Base-by-base conservation (phyloP, 139 green algal genomes). In the Asterochloris sp. region DNA sequence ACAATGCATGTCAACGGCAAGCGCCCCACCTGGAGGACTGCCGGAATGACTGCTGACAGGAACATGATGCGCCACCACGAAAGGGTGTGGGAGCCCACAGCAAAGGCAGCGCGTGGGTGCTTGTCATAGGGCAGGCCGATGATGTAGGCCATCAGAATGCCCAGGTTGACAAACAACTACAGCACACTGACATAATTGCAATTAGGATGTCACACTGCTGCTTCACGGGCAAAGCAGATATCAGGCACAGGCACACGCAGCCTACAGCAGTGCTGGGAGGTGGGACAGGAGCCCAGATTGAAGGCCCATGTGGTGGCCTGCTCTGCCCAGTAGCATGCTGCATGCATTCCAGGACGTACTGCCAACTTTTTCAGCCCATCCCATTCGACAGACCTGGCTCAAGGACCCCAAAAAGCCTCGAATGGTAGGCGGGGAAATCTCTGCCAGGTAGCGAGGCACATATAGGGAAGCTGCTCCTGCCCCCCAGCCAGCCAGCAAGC, bases 61-160 rank as follows among this genome's bases (percentile, higher is more conserved):
- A 95, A 87, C 90, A 97, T 96, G 61, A 90, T 73, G 66, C 88
- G 80, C 87, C 87, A 91, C 86, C 83, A 92, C 2, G 76, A 61
- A 29, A 90, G 66, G 17, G 23, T 29, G 15, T 71, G 14, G 15
- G 79, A 29, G 19, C 73, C 27, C 29, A 54, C 85, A 62, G 62
- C 64, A 24, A 62, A 12, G 13, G 86, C 63, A 10, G 63, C 61
- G 12, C 47, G 12, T 9, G 76, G 61, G 26, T 78, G n/a, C 10
- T 83, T 83, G 47, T 86, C 84, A 78, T 94, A 94, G 15, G 91
- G 89, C 16, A 88, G 24, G 11, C 89, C 91, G 10, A 86, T 84
- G 0, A 91, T 21, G 71, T 94, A 92, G 0, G 91, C 87, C 27
- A 83, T 16, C 26, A 97, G 81, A 75, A 98, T 97, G 14, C 94